phyloP scores from a whole-genome alignment of 2,329 filamentous ascomycete genomes.

The Curvularia verruculosa region DNA sequence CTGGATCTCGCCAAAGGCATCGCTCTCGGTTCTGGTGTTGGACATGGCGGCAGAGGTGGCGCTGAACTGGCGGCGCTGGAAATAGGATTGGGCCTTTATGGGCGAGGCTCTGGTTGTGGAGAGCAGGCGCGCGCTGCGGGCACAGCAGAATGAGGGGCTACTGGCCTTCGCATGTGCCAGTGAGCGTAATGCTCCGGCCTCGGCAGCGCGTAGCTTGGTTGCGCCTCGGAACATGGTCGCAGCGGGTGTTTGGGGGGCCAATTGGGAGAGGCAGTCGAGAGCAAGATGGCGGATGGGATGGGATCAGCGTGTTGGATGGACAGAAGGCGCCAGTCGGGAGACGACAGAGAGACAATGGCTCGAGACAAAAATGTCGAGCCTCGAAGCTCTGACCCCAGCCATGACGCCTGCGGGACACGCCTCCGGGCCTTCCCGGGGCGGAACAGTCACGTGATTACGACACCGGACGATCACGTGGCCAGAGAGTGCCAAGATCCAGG shows the following conservation, averaged over 20 bases:
- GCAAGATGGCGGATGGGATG: constrained; percentile 15
- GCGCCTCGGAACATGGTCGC: constrained; percentile 46
- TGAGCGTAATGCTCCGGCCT: constrained; percentile 42
- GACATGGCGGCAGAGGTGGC: constrained; percentile 46
- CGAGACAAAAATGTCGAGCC: constrained; percentile 3
- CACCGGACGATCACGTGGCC: too few species aligned
- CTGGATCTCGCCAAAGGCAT: constrained; percentile 97
- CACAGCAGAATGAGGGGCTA: constrained; percentile 40
- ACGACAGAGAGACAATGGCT: constrained; percentile 2
- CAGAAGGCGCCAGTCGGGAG: constrained; percentile 3
- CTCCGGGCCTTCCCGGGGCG: constrained; percentile 12
- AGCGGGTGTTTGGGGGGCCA: neutral
- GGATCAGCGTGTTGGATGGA: constrained; percentile 8
- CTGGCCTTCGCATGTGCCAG: constrained; percentile 45
- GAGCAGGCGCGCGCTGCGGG: constrained; percentile 34
- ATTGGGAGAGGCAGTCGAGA: constrained; percentile 9
- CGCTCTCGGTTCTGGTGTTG: constrained; percentile 80
- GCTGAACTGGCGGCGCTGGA: constrained; percentile 41
- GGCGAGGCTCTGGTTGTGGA: constrained; percentile 33
- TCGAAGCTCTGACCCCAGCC: constrained; percentile 13
- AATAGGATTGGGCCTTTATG: constrained; percentile 23
- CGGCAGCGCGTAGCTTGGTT: constrained; percentile 43
- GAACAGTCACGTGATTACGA: constrained; percentile 9
- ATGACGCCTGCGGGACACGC: constrained; percentile 3
- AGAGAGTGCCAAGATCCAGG: neutral